Evolutionary conservation across 495 filamentous ascomycete species (phyloP).

Genomic region (Penicillium arizonense): DNA sequence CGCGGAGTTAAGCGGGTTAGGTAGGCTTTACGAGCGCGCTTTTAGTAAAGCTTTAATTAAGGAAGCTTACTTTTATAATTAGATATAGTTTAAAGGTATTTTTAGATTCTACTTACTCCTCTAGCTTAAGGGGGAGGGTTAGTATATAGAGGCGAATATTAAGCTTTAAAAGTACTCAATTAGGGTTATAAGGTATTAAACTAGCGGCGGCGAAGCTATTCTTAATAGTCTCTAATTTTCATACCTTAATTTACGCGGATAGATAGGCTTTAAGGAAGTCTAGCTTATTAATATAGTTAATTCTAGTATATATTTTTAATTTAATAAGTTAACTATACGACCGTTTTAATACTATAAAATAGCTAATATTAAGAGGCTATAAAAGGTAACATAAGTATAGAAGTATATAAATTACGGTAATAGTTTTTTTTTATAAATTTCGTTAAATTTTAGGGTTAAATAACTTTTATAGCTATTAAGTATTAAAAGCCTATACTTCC

Average conservation of each 20-base stretch:
- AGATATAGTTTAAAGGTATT: not conserved
- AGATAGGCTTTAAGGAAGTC: not conserved
- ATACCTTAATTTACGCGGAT: not conserved
- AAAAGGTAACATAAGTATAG: too few relatives aligned
- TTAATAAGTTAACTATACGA: too few relatives aligned
- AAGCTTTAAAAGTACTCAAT: slow-evolving; percentile 6
- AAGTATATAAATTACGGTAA: too few relatives aligned
- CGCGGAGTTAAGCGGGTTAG: not conserved
- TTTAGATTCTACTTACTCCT: not conserved
- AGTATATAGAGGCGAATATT: slow-evolving; percentile 3
- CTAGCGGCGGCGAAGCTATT: slow-evolving; percentile 2
- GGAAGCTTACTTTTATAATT: slow-evolving; percentile 3
- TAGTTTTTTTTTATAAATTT: not conserved
- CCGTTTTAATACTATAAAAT: too few relatives aligned
- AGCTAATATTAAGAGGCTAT: too few relatives aligned
- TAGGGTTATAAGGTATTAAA: slow-evolving; percentile 4
- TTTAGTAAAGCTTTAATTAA: slow-evolving; percentile 1
- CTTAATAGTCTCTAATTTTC: not conserved
- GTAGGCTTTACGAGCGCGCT: not conserved
- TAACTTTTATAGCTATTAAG: not conserved
- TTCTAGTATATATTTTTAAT: too few relatives aligned
- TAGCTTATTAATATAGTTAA: too few relatives aligned
- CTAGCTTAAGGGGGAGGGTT: not conserved
- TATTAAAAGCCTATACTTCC: not conserved
- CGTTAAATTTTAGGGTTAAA: too few relatives aligned